Evolutionary conservation across 768 basidiomycete genomes (phyloP).

Genomic region (Russula brevipes): DNA sequence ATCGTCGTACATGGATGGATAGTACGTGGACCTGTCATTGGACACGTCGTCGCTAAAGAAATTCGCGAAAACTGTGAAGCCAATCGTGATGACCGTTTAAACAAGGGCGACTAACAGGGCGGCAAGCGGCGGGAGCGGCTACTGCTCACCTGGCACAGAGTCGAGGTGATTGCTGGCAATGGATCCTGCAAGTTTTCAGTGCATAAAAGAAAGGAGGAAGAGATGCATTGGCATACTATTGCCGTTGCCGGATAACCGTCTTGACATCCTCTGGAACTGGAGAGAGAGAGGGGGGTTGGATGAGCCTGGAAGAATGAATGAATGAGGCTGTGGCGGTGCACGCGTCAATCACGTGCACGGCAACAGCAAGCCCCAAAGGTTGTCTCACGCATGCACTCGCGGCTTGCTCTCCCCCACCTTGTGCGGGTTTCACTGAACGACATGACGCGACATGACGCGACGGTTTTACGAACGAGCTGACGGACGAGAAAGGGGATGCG

Average conservation of each 20-base stretch:
- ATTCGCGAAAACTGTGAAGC: constrained; percentile 8
- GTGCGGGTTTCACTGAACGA: too few relatives aligned
- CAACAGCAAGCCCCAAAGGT: too few relatives aligned
- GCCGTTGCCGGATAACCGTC: neutral
- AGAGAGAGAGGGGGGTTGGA: neutral
- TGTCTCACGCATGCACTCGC: too few relatives aligned
- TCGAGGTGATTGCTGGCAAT: neutral
- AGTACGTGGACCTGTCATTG: constrained; percentile 11
- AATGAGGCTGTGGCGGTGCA: neutral
- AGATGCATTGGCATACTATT: neutral
- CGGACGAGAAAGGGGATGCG: neutral
- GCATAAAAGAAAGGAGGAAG: neutral
- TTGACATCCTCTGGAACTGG: neutral
- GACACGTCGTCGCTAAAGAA: constrained; percentile 20
- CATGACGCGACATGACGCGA: neutral
- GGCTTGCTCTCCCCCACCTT: too few relatives aligned
- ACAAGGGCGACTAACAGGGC: too few relatives aligned
- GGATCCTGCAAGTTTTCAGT: neutral
- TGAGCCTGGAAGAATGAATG: neutral
- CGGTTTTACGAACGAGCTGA: neutral
- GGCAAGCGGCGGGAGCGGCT: neutral
- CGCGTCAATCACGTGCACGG: neutral
- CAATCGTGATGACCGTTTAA: too few relatives aligned
- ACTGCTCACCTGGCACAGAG: neutral
- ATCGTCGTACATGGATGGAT: constrained; percentile 19